phyloP scores from a whole-genome alignment of 805 yeast species.

The Starmerella apis region DNA sequence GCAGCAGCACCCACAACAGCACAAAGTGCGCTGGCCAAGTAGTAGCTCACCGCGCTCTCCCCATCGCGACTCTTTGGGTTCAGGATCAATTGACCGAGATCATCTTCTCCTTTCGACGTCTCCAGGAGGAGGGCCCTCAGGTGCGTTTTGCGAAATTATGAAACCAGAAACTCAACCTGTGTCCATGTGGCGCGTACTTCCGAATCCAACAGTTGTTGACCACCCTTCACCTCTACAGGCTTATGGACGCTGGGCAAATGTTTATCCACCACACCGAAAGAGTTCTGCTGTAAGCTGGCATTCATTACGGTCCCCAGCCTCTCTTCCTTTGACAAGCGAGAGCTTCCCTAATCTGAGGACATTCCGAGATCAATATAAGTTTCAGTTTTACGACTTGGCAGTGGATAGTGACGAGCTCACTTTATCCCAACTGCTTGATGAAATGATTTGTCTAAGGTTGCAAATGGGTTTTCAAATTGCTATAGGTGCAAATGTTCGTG shows the following conservation, averaged over 20 bases:
- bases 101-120: not conserved
- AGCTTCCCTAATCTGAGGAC: conserved; percentile 63
- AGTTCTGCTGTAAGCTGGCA: conserved; percentile 78
- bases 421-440: conserved; percentile 53
- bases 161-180: conserved; percentile 14
- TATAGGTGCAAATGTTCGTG: conserved; percentile 54
- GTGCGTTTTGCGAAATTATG: conserved; percentile 3
- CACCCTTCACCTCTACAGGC: conserved; percentile 47
- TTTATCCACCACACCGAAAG: conserved; percentile 62
- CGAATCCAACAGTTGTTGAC: conserved; percentile 54
- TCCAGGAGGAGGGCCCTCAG: not conserved
- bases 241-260: conserved; percentile 87
- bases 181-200: conserved; percentile 49
- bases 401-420: conserved; percentile 20
- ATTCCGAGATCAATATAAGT: conserved; percentile 60
- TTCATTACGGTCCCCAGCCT: conserved; percentile 86
- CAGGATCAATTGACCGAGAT: not conserved
- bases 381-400: conserved; percentile 59
- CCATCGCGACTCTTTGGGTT: not conserved
- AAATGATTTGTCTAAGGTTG: conserved; percentile 75
- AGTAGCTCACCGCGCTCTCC: not conserved
- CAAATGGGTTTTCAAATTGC: conserved; percentile 87
- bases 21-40: not conserved
- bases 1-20: not conserved
- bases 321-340: conserved; percentile 71